Base-by-base conservation (phyloP, 805 yeast genomes). In the Lachancea sp. region DNA sequence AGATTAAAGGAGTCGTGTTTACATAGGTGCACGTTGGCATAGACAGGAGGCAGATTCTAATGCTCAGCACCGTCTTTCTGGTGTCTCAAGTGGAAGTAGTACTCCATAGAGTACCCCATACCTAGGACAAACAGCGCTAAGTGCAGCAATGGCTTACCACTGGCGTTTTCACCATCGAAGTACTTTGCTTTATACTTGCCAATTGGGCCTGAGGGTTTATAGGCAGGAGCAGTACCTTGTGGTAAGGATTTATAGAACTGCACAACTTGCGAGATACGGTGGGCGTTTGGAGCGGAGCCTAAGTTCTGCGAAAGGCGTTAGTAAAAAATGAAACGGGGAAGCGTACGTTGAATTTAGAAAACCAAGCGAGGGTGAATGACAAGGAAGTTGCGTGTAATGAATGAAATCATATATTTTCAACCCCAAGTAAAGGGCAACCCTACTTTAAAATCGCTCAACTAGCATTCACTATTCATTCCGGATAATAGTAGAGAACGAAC, bases 161-260 rank as follows among this genome's bases (percentile, higher is more conserved):
- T 72, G 51, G 89, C 90, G 58, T 83, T 82, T 52, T 79, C 86
- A 55, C 83, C 87, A 59, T 83, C 84, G 59, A 83, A 82, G 76
- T 75, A 88, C 64, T 83, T 85, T 60, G 85, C 87, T 69, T 78
- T 81, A 77, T 89, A 89, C 67, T 78, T 78, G 46, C 81, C 85
- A 49, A 80, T 61, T 52, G 83, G 75, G 48, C 83, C 79, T 50
- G 74, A 66, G 58, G 86, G 78, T 68, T 80, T 75, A 51, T 78
- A 68, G 54, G 78, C 78, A 52, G 90, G 80, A 46, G 95, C 94
- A 45, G 82, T 71, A 40, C 97, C 97, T 65, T 87, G 89, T 63
- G 98, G 98, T 58, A 90, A 78, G 55, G 87, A 80, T 73, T 90
- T 85, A 83, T 90, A 90, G 78, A 92, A 89, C 50, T 85, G 75